Base-by-base conservation (phyloP, 2,329 filamentous ascomycete genomes). In the Balansia obtecta region DNA sequence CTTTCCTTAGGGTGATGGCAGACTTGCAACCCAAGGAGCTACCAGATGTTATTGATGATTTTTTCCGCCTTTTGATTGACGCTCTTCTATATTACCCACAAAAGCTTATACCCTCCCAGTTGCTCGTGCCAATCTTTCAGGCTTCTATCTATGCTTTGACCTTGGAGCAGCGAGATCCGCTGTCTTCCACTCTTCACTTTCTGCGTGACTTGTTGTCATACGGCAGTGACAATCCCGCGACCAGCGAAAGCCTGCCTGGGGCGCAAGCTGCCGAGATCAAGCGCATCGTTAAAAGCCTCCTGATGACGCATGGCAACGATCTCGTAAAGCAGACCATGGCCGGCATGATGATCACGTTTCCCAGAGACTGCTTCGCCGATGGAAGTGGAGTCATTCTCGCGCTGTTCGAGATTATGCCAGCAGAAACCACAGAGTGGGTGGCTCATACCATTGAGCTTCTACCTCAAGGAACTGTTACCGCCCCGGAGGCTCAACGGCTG, bases 331-430 rank as follows among this genome's bases (percentile, higher is more conserved):
- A 90, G 55, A 83, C 95, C 52, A 76, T 98, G 71, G 93, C 90
- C 1, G 93, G 93, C 53, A 95, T 98, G 90, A 97, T 98, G 91
- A 96, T 96, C 65, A 94, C 86, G 0, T 98, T 98, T 70, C 94
- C 93, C 0, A 81, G 87, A 42, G 93, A 97, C 65, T 96, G 90
- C 69, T 95, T 97, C 62, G 84, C 90, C 0, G 93, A 98, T 63
- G 90, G 89, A 15, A 95, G 88, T 46, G 90, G 89, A 4, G 88
- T 95, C n/a, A 71, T 98, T 48, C 80, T 98, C 53, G 83, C 85
- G 3, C 75, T 97, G 56, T 95, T 98, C 63, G 85, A 95, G 65
- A 72, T 97, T 40, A 73, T 94, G 62, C 93, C 93, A 0, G 73
- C 80, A 49, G 79, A 93, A 62, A 88, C 89, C 13, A 82, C 86